Conservation (phyloP, 2,329 filamentous ascomycete genomes). For the Pseudodiploospora longispora region DNA sequence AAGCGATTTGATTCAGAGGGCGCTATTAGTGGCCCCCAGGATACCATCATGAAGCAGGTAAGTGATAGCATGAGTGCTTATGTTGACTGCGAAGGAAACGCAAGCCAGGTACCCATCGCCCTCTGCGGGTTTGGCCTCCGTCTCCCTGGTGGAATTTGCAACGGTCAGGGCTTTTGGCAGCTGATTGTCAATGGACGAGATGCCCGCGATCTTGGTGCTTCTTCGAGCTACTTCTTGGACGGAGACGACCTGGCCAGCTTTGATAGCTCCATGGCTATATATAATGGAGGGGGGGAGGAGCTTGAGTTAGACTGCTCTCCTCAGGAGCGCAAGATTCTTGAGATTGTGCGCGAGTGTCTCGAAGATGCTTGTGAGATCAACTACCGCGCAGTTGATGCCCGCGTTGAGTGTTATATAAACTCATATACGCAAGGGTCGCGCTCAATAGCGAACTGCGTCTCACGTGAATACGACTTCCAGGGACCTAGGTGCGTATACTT, state of each 20-base stretch:
- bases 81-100: too few species aligned
- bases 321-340: conserved; percentile 1
- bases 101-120: conserved; percentile 16
- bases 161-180: conserved; percentile 20
- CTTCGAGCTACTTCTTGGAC: background rate
- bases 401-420: background rate
- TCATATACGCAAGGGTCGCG: too few species aligned
- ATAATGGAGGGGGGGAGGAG: background rate
- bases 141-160: conserved; percentile 21
- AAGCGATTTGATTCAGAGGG: too few species aligned
- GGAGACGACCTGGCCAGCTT: background rate
- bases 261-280: background rate
- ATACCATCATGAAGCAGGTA: too few species aligned
- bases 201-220: conserved; percentile 4
- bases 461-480: conserved; percentile 2
- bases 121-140: conserved; percentile 23
- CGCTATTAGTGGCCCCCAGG: too few species aligned
- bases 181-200: conserved; percentile 18
- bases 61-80: too few species aligned
- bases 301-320: background rate
- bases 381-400: background rate
- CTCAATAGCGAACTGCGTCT: conserved; percentile 9
- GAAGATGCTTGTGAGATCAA: conserved; percentile 1
- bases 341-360: conserved; percentile 3
- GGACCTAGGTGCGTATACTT: conserved; percentile 5